Evolutionary conservation across 768 basidiomycete genomes (phyloP), one percentile per base, ranked within the genome.

Genomic region (Mycena leptocephala): DNA sequence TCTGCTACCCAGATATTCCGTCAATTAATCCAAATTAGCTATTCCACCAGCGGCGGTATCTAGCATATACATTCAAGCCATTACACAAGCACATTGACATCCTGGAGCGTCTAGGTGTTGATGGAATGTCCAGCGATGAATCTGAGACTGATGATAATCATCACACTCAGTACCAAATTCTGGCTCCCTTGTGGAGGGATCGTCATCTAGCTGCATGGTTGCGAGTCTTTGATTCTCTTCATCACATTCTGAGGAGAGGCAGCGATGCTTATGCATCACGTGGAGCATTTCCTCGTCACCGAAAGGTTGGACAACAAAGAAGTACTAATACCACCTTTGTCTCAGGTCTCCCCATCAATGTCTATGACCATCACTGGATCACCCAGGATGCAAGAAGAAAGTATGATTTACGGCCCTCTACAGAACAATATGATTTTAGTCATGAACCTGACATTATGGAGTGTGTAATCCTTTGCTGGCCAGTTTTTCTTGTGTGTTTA

Each of bases 91-190:
- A 82, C 35, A 69, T 66, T 3, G 11, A 35, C 13, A 75, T 82
- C 63, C 77, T 82, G 2, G 76, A 81, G 46, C 48, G 56, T 14
- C 77, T 82, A 16, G 79, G 81, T 9, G 37, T 75, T 0, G 78
- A 81, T 37, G 81, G 81, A 4, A 82, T 82, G 81, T 82, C 81
- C 9, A 79, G 78, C 56, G 79, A 82, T 71, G 78, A 82, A 58
- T 81, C 80, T 16, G 79, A 81, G 5, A 71, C 13, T 13, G 39
- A 77, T 24, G 70, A 76, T 3, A 37, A 56, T 18, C 30, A 46
- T 5, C 10, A 22, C 10, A 5, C 22, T 30, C 18, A 55, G 6
- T 80, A 74, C 43, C 35, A 59, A 13, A 66, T 78, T 14, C 74
- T 74, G 35, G 13, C 39, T 0, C 79, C 80, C 22, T 18, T 20